Percentiles rank a stretch among this genome's conserved stretches.
These are phyloP conservation scores for Geosmithia flava DNA, from an alignment of 2,329 filamentous ascomycete genomes.

Conservation along the genomic window DNA sequence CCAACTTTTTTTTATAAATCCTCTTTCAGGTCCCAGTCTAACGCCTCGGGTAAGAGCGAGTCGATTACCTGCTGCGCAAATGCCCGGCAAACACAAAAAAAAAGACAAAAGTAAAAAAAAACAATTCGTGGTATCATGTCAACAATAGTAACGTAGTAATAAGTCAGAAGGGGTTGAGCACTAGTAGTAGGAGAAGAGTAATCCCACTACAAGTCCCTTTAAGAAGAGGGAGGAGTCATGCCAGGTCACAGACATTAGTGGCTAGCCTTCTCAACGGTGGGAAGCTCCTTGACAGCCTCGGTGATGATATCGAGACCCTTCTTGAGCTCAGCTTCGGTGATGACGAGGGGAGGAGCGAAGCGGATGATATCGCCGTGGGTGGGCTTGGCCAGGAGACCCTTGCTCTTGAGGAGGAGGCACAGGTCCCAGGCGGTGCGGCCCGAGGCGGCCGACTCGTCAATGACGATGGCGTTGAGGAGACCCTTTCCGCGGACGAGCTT, in stretches of 20 bases:
- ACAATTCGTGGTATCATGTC: neutral
- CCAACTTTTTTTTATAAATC: too few species aligned
- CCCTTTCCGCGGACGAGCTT: conserved; percentile 81
- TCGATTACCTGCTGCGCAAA: too few species aligned
- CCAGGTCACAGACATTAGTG: too few species aligned
- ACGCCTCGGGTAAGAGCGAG: too few species aligned
- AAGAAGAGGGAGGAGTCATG: too few species aligned
- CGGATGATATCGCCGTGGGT: conserved; percentile 98
- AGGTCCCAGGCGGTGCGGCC: conserved; percentile 92
- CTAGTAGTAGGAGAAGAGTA: neutral
- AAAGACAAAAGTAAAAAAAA: neutral
- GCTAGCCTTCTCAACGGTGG: conserved; percentile 32
- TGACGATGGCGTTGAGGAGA: conserved; percentile 88
- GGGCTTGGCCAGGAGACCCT: conserved; percentile 92
- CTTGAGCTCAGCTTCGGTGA: conserved; percentile 76
- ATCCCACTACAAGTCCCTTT: too few species aligned
- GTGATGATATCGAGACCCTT: conserved; percentile 69
- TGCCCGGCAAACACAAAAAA: neutral
- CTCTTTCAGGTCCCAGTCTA: too few species aligned
- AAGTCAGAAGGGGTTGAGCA: too few species aligned
- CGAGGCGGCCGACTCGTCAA: conserved; percentile 76
- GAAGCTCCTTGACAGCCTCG: conserved; percentile 71
- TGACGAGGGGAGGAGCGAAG: conserved; percentile 90
- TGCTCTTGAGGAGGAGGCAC: conserved; percentile 89
- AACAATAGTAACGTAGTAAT: too few species aligned